A percentile compares a stretch with the other conserved stretches of the same genome.
These are phyloP conservation scores for Mortierella sp. DNA, from an alignment of 371 early-diverging fungal genomes.

Conservation along the genomic window DNA sequence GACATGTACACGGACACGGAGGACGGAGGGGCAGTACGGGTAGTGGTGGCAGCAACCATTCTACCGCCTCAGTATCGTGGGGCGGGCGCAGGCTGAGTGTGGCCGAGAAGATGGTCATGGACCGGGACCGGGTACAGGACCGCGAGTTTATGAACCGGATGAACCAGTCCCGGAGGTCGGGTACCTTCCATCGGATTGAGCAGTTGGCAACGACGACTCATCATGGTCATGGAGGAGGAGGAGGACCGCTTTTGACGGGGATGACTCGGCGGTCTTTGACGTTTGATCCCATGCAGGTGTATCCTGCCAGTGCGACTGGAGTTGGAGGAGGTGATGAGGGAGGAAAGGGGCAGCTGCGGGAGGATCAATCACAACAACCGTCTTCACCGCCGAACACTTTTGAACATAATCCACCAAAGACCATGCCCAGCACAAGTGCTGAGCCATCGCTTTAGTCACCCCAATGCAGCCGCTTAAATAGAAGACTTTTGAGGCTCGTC, in stretches of 20 bases:
- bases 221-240: neutral
- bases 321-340: neutral
- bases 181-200: neutral
- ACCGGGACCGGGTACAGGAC: neutral
- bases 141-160: neutral
- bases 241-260: neutral
- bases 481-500: too few relatives aligned
- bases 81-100: neutral
- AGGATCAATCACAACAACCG: neutral
- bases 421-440: neutral
- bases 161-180: neutral
- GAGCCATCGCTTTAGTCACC: too few relatives aligned
- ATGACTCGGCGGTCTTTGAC: neutral
- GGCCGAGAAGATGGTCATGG: neutral
- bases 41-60: neutral
- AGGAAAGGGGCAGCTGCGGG: neutral
- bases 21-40: neutral
- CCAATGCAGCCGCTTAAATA: too few relatives aligned
- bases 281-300: neutral
- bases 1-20: too few relatives aligned
- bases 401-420: neutral
- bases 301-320: neutral
- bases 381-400: neutral
- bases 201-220: neutral
- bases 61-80: neutral